A percentile compares a stretch with the other conserved stretches of the same genome.
These are phyloP conservation scores for Xylaria sp. DNA, from an alignment of 2,329 filamentous ascomycete genomes.

Conservation along the genomic window DNA sequence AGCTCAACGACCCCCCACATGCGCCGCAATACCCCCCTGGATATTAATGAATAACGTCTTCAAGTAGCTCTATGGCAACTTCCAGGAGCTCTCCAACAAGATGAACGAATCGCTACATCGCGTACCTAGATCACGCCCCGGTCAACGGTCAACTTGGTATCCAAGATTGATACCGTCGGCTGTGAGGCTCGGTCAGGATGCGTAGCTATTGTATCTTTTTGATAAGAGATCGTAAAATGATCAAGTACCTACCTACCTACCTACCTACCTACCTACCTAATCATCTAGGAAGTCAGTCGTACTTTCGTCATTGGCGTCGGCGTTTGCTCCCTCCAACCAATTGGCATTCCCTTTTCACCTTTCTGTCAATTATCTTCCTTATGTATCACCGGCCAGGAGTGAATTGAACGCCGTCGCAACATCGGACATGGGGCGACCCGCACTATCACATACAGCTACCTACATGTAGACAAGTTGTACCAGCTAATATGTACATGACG, in stretches of 20 bases:
- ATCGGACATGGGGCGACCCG: slow-evolving; percentile 27
- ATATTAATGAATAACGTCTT: slow-evolving; percentile 17
- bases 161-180: not conserved
- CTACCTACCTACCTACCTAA: not conserved
- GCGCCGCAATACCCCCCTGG: slow-evolving; percentile 1
- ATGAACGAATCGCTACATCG: not conserved
- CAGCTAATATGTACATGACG: slow-evolving; percentile 28
- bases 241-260: not conserved
- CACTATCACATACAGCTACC: slow-evolving; percentile 19
- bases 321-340: not conserved
- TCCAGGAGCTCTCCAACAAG: slow-evolving; percentile 9
- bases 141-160: not conserved
- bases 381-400: not conserved
- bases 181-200: slow-evolving; percentile 4
- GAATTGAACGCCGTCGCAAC: slow-evolving; percentile 14
- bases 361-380: slow-evolving; percentile 4
- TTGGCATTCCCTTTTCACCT: not conserved
- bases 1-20: slow-evolving; percentile 37
- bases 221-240: not conserved
- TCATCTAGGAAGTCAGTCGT: not conserved
- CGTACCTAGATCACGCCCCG: not conserved
- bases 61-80: slow-evolving; percentile 26
- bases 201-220: slow-evolving; percentile 10
- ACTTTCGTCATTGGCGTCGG: not conserved
- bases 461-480: slow-evolving; percentile 22